A percentile compares a stretch with the other conserved stretches of the same genome.
These are phyloP conservation scores for Trichoderma sp. DNA, from an alignment of 2,329 filamentous ascomycete species.

Conservation along the genomic window DNA sequence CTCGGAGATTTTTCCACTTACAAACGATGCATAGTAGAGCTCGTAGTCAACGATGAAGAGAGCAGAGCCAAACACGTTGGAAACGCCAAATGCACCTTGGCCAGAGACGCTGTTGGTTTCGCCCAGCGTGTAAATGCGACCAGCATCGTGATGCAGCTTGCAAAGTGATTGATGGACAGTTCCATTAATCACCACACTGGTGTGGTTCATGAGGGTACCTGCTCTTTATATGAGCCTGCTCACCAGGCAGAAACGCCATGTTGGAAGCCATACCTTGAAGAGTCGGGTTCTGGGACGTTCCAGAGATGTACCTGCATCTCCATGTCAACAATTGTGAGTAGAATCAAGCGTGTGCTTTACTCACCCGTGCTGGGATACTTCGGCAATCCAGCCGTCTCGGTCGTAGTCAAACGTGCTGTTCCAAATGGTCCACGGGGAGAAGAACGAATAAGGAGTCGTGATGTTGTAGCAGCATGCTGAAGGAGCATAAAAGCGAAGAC, in stretches of 20 bases:
- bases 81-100: slow-evolving; percentile 24
- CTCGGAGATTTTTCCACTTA: not conserved
- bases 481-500: slow-evolving; percentile 18
- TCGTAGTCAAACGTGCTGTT: slow-evolving; percentile 23
- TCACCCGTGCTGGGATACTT: slow-evolving; percentile 25
- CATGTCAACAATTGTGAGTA: not conserved
- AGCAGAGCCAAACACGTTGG: slow-evolving; percentile 24
- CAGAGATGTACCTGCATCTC: not conserved
- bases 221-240: not conserved
- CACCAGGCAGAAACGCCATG: too few relatives aligned
- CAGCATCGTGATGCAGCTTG: slow-evolving; percentile 11
- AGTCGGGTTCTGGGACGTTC: not conserved
- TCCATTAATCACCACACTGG: slow-evolving; percentile 22
- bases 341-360: not conserved
- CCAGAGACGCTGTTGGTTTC: slow-evolving; percentile 25
- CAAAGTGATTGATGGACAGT: slow-evolving; percentile 17
- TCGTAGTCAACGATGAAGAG: slow-evolving; percentile 25
- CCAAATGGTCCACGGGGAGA: slow-evolving; percentile 24
- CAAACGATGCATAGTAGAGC: slow-evolving; percentile 24
- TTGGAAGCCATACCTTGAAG: slow-evolving; percentile 5
- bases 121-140: slow-evolving; percentile 19
- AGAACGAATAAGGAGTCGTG: slow-evolving; percentile 22
- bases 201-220: slow-evolving; percentile 26
- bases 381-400: slow-evolving; percentile 24
- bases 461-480: slow-evolving; percentile 27